Base-by-base conservation (phyloP, 73 alveolate genomes). In the Effrenium voratum region DNA sequence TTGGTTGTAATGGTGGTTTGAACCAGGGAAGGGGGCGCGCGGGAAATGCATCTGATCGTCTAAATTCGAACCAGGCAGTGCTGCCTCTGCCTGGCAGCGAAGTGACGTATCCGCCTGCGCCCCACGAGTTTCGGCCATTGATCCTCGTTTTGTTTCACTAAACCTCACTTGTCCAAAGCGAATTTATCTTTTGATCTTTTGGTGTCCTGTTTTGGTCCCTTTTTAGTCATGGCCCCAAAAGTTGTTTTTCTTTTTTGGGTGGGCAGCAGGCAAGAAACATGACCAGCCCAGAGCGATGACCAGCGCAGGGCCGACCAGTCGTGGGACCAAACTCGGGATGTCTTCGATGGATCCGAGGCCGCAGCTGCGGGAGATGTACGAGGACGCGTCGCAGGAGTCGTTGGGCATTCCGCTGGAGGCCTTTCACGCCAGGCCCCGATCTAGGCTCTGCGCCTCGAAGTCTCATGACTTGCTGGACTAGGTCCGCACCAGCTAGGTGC, bases 1-100 rank as follows among this genome's bases (percentile, higher is more conserved):
- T 57, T 22, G 72, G 16, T 57, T 1, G 72, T 22, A 2, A 57
- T 57, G 72, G 72, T 22, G n/a, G 16, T 57, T 57, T 57, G 72
- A 30, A 57, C n/a, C n/a, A 55, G 72, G 72, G 72, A 0, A 57
- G 72, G 72, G 28, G 72, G 28, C 28, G 72, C n/a, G 72, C 16
- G n/a, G 28, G 28, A 57, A 22, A 22, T 57, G 28, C 28, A 1
- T 30, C 16, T 30, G n/a, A 57, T 57, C 72, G 28, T 2, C 72
- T 30, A 57, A 22, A 55, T 15, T 55, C 22, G 68, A 5, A 15
- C 40, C 68, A 40, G 94, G 94, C 22, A 49, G 94, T 85, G 22
- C 68, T 85, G 55, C 94, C 94, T 5, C 81, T 85, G 45, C 94
- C 94, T 22, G 94, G 94, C 63, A 36, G 66, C 63, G 49, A 81